Percentiles rank a stretch among this genome's conserved stretches.
These are phyloP conservation scores for Cucurbita argyrosperma DNA, from an alignment of 306 rosid genomes.

Conservation along the genomic window DNA sequence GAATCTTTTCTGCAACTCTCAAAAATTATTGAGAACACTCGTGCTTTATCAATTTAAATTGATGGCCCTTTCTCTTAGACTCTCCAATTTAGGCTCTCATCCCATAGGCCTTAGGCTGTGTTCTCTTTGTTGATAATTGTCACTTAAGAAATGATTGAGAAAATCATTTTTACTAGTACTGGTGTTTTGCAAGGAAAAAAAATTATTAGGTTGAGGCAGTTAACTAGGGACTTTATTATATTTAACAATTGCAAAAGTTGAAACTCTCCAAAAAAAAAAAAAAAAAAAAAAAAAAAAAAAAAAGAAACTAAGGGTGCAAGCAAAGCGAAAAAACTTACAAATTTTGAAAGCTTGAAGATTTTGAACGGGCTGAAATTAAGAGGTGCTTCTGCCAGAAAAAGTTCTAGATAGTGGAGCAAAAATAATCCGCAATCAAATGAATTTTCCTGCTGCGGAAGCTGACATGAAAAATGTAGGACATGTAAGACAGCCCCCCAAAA, in stretches of 20 bases:
- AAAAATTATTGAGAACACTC: not conserved
- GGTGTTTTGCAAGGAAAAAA: not conserved
- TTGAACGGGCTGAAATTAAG: slow-evolving; percentile 59
- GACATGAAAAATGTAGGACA: slow-evolving; percentile 18
- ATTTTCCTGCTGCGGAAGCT: slow-evolving; percentile 95
- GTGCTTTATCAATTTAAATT: not conserved
- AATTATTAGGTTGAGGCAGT: not conserved
- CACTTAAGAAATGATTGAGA: not conserved
- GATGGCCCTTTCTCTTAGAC: not conserved
- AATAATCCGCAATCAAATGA: slow-evolving; percentile 86
- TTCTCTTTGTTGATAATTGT: not conserved
- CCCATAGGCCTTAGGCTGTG: not conserved
- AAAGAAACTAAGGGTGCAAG: not conserved
- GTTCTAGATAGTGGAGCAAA: slow-evolving; percentile 89
- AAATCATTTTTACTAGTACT: not conserved
- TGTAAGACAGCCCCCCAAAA: slow-evolving; percentile 3
- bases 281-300: too few species aligned
- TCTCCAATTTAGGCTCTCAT: not conserved
- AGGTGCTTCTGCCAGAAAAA: slow-evolving; percentile 72
- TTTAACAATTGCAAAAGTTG: not conserved
- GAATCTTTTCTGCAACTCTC: not conserved
- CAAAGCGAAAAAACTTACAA: slow-evolving; percentile 44
- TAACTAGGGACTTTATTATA: not conserved
- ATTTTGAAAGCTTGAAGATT: slow-evolving; percentile 51
- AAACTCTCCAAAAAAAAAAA: not conserved